Evolutionary conservation across 306 rosid species (phyloP), one percentile per base, ranked within the genome.

Genomic region (Carpinus viminea): DNA sequence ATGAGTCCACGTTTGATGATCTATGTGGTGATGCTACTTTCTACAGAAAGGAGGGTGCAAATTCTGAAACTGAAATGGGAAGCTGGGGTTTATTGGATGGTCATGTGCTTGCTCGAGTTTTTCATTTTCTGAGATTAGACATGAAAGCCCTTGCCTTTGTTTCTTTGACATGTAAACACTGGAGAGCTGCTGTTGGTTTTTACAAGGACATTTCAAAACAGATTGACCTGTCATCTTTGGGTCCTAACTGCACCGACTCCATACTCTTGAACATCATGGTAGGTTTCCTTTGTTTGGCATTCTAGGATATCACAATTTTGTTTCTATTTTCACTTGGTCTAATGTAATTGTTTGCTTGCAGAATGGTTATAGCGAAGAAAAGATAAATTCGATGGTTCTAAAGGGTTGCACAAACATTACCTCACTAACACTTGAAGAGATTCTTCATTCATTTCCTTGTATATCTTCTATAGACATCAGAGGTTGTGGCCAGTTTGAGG

Each of bases 401-500:
- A 80, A 69, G 84, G 96, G 94, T 52, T 96, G 99, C 80, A 83
- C 81, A 78, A 91, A 85, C 83, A 86, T 96, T 79, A 73, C 96
- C 17, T 86, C 98, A 7, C 79, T 28, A 74, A 86, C 84, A 74
- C 96, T 96, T 20, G 99, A 93, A 90, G 91, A 89, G 87, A 85
- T 90, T 86, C 86, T 96, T 83, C 80, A 84, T 73, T 86, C 89
- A 65, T 90, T 87, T 89, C 89, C 96, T 81, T 85, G 82, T 84
- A 80, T 96, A 80, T 86, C 90, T 68, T 89, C 89, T 11, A 50
- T 96, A 68, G 97, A 96, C 79, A 87, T 91, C 80, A 89, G 98
- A 87, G 97, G 96, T 38, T 96, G 99, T 88, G 88, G 79, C 76
- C 98, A 93, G 84, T 90, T 96, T 74, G 84, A 80, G 7, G 98